Percentiles rank a stretch among this genome's conserved stretches.
Evolutionary conservation across 140 eudicot species (phyloP).

Genomic region (Stevia rebaudiana): DNA sequence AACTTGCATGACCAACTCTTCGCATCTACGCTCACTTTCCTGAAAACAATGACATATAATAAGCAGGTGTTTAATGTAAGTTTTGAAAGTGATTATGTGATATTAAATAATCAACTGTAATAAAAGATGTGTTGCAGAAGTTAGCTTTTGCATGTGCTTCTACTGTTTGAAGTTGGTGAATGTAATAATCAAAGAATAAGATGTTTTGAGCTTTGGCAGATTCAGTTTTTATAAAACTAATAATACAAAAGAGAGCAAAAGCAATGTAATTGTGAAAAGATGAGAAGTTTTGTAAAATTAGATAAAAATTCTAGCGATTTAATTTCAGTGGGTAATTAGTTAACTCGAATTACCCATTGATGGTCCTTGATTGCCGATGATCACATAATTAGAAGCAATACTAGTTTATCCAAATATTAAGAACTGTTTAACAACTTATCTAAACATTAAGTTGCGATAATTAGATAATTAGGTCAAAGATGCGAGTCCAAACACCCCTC

Average conservation of each 20-base stretch:
- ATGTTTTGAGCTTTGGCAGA: neutral
- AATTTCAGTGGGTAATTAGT: neutral
- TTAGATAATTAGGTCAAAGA: neutral
- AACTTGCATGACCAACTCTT: constrained; percentile 86
- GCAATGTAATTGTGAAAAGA: neutral
- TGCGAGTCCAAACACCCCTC: neutral
- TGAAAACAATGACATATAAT: constrained; percentile 20
- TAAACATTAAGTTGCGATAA: neutral
- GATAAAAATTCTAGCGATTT: neutral
- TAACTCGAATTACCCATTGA: neutral
- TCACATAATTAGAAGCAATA: neutral
- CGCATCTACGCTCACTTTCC: constrained; percentile 97
- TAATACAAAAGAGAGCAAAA: neutral
- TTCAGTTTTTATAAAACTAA: neutral
- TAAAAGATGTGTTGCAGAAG: neutral
- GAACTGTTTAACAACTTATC: neutral
- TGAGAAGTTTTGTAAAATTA: neutral
- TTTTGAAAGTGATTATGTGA: neutral
- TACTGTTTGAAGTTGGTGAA: neutral
- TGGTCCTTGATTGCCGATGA: neutral
- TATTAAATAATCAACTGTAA: neutral
- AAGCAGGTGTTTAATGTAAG: neutral
- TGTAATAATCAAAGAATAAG: constrained; percentile 4
- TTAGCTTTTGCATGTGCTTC: neutral
- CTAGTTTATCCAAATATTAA: neutral